A percentile compares a stretch with the other conserved stretches of the same genome.
Evolutionary conservation across 2,329 filamentous ascomycete species (phyloP).

Genomic region (Colletotrichum euphorbiae): DNA sequence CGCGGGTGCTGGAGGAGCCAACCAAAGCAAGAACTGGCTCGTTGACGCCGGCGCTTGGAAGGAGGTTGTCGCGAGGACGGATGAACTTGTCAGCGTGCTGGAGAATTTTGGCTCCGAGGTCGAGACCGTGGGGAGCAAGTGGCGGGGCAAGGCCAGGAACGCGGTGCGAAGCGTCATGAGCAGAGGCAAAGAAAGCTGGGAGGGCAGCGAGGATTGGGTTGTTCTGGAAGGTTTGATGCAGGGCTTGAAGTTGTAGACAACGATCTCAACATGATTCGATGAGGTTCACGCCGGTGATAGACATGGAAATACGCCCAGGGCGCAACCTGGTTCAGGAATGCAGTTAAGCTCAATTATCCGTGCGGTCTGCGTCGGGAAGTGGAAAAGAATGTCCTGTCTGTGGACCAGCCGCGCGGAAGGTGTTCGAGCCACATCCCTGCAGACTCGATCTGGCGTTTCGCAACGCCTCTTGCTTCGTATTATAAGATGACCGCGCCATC

Average conservation of each 20-base stretch:
- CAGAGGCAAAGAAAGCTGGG: constrained; percentile 84
- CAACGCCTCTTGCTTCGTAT: background rate
- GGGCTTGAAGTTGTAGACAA: constrained; percentile 57
- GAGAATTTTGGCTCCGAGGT: constrained; percentile 79
- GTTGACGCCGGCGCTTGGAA: constrained; percentile 75
- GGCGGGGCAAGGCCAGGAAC: constrained; percentile 89
- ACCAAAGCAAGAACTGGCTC: constrained; percentile 56
- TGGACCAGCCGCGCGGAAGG: background rate
- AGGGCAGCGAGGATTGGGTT: constrained; percentile 77
- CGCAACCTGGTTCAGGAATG: too few species aligned
- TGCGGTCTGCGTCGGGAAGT: constrained; percentile 10
- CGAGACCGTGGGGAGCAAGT: constrained; percentile 78
- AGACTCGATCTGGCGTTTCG: constrained; percentile 14
- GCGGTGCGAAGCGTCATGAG: constrained; percentile 87
- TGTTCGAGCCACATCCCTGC: constrained; percentile 26
- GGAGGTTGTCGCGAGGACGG: constrained; percentile 80
- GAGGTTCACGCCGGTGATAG: too few species aligned
- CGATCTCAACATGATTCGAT: background rate
- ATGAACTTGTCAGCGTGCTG: constrained; percentile 84
- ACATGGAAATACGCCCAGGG: background rate
- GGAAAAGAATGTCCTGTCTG: background rate
- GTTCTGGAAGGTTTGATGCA: constrained; percentile 68
- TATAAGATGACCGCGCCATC: constrained; percentile 19
- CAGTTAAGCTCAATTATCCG: constrained; percentile 4
- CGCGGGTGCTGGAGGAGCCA: constrained; percentile 37